Evolutionary conservation across 2,329 filamentous ascomycete genomes (phyloP), one percentile per base, ranked within the genome.

Genomic region (Aspergillus caelatus): DNA sequence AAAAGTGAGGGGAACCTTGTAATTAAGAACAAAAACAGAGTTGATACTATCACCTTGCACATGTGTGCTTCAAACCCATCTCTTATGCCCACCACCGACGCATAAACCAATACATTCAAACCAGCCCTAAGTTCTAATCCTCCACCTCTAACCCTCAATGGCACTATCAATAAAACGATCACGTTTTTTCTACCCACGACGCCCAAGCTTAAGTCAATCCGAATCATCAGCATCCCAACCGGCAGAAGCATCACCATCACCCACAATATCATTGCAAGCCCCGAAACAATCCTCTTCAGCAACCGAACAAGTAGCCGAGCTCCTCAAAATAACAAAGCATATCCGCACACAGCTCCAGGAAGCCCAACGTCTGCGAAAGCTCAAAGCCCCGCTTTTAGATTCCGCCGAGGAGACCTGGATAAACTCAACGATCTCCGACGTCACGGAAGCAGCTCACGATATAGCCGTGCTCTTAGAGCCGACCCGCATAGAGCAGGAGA

Each of bases 231-330:
- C 4, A 26, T 3, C 26, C 26, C 26, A 26, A 26, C 26, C 26
- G 2, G 26, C 2, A 26, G 26, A 26, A 3, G 26, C 26, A 26
- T 26, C 26, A 26, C 4, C 26, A 26, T 26, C 26, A 26, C 26
- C 26, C 26, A 26, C 26, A 1, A 4, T 5, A 26, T 26, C 26
- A 2, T 26, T 26, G 9, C 43, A 45, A 23, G 7, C 43, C 43
- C 43, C 43, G 3, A 45, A 21, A 48, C 16, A 5, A 1, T 12
- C 45, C 2, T 26, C 45, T 9, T 26, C 45, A 0, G 45, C 21
- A 48, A 83, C 0, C 82, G 73, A 0, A 87, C 85, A 58, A 48
- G 26, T n/a, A 26, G 11, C 39, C 56, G 41, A 58, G 23, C 63
- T 70, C 6, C 58, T 64, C 28, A 64, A 61, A 21, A 67, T 64